Percentiles rank a stretch among this genome's conserved stretches.
phyloP scores from a whole-genome alignment of 352 stramenopile species.

The Phytophthora fragariae region DNA sequence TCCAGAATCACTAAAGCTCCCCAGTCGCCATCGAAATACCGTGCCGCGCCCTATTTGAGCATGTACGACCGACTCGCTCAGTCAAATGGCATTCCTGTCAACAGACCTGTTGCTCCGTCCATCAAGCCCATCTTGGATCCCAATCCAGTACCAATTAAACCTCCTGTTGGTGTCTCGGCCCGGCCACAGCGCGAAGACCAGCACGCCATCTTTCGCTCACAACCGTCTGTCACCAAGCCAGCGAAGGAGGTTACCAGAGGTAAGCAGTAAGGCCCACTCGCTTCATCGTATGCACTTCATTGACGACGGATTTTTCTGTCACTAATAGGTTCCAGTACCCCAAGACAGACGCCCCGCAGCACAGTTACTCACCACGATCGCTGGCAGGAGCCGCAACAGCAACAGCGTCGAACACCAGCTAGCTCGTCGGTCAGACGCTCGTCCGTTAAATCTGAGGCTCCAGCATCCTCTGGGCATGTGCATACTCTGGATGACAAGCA shows the following conservation, averaged over 20 bases:
- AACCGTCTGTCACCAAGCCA: constrained; percentile 16
- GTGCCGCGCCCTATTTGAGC: constrained; percentile 58
- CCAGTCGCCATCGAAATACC: constrained; percentile 19
- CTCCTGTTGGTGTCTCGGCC: constrained; percentile 4
- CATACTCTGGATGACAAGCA: constrained; percentile 60
- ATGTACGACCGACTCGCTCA: constrained; percentile 72
- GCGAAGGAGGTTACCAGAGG: constrained; percentile 27
- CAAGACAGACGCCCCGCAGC: constrained; percentile 14
- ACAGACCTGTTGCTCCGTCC: constrained; percentile 41
- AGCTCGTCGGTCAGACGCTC: constrained; percentile 11
- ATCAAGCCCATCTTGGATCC: constrained; percentile 48
- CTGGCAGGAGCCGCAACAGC: constrained; percentile 31
- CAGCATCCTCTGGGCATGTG: background rate
- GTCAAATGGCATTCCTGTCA: constrained; percentile 48
- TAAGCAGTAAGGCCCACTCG: constrained; percentile 1
- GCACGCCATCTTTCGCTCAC: background rate
- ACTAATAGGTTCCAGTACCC: constrained; percentile 11
- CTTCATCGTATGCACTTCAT: background rate
- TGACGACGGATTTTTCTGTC: background rate
- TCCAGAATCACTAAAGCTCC: constrained; percentile 25
- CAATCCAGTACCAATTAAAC: constrained; percentile 19
- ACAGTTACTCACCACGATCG: constrained; percentile 12
- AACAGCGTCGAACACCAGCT: constrained; percentile 16
- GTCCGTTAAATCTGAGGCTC: constrained; percentile 9
- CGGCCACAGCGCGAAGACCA: constrained; percentile 17